Conservation (phyloP, 441 rosid genomes). For the Eutrema salsugineum region DNA sequence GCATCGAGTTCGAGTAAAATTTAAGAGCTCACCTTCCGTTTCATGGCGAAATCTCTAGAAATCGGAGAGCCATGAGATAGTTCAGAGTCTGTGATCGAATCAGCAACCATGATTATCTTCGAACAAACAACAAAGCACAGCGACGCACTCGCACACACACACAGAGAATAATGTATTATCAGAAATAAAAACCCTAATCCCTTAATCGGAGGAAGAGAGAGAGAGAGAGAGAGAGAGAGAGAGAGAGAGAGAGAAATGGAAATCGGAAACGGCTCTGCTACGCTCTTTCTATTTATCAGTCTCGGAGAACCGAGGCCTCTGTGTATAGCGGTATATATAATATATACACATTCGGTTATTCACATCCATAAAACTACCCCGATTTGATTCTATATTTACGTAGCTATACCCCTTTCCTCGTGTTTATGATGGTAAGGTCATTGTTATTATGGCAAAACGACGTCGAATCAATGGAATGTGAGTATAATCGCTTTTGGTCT, state of each 20-base stretch:
- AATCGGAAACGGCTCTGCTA: constrained; percentile 68
- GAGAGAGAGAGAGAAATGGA: constrained; percentile 34
- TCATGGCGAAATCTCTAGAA: constrained; percentile 48
- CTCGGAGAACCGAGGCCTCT: constrained; percentile 19
- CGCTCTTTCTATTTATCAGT: constrained; percentile 38
- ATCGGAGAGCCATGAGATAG: constrained; percentile 37
- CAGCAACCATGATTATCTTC: constrained; percentile 56
- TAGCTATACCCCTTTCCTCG: not conserved
- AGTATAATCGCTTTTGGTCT: not conserved
- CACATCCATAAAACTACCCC: not conserved
- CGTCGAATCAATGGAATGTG: not conserved
- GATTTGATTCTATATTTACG: not conserved
- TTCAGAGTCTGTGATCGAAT: constrained; percentile 40
- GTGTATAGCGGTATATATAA: not conserved
- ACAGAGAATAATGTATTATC: constrained; percentile 33
- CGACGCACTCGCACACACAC: not conserved
- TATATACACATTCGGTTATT: not conserved
- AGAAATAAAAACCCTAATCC: constrained; percentile 17
- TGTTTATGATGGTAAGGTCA: not conserved
- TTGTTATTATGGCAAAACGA: not conserved
- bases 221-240: constrained; percentile 27
- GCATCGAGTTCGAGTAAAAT: not conserved
- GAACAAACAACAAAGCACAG: not conserved
- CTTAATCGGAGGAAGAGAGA: constrained; percentile 7
- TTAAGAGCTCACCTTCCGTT: constrained; percentile 49